phyloP scores from a whole-genome alignment of 768 basidiomycete genomes.

The Panus rudis region DNA sequence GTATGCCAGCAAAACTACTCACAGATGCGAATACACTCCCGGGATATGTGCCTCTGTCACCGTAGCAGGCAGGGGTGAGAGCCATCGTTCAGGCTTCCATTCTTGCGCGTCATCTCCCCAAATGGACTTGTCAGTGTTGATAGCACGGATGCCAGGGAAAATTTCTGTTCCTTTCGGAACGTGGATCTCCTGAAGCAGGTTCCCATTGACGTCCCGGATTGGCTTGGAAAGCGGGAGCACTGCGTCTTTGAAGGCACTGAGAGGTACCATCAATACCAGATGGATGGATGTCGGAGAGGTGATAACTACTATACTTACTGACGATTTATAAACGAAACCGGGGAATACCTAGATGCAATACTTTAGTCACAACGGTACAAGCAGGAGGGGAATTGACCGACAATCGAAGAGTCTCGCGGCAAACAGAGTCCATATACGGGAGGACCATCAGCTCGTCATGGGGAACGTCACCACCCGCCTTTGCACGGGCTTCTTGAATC shows the following conservation, averaged over 20 bases:
- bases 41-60: slow-evolving; percentile 33
- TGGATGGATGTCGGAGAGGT: neutral
- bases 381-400: neutral
- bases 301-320: slow-evolving; percentile 7
- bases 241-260: slow-evolving; percentile 33
- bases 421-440: slow-evolving; percentile 59
- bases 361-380: neutral
- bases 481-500: slow-evolving; percentile 9
- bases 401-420: slow-evolving; percentile 53
- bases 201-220: slow-evolving; percentile 35
- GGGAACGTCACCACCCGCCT: slow-evolving; percentile 2
- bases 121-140: slow-evolving; percentile 43
- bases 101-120: slow-evolving; percentile 58
- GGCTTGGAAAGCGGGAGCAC: slow-evolving; percentile 49
- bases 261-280: neutral
- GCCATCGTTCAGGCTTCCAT: slow-evolving; percentile 64
- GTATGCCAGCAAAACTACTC: slow-evolving; percentile 15
- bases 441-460: slow-evolving; percentile 26
- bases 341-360: slow-evolving; percentile 28
- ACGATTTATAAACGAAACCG: slow-evolving; percentile 33
- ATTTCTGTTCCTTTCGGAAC: slow-evolving; percentile 43
- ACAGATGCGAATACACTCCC: slow-evolving; percentile 39
- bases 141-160: slow-evolving; percentile 32
- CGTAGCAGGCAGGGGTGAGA: slow-evolving; percentile 28
- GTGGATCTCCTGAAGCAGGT: slow-evolving; percentile 30